These are phyloP conservation scores for Esteya vermicola DNA, from an alignment of 2,329 filamentous ascomycete species.

Conservation along the genomic window DNA sequence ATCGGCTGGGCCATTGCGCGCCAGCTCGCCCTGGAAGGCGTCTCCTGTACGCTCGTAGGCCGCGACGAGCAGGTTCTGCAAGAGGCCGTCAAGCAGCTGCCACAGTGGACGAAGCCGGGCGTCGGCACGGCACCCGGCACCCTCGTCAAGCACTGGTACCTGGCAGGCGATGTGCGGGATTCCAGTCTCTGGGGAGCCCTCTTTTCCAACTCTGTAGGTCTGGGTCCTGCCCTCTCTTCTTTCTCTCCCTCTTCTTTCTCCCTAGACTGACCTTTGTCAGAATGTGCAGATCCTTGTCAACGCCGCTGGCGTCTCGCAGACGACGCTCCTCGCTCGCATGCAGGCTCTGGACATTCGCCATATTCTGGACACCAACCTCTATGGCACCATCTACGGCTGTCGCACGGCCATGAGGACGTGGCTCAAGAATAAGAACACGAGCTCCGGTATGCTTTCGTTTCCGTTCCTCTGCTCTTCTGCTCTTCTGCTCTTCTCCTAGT, in stretches of 20 bases:
- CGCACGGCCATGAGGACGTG: slow-evolving; percentile 23
- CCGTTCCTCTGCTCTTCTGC: background rate
- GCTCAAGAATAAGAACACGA: slow-evolving; percentile 1
- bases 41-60: slow-evolving; percentile 45
- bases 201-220: slow-evolving; percentile 3
- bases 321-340: slow-evolving; percentile 45
- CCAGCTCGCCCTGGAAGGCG: slow-evolving; percentile 50
- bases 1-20: slow-evolving; percentile 56
- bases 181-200: slow-evolving; percentile 9
- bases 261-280: slow-evolving; percentile 4
- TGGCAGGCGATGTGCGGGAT: slow-evolving; percentile 12
- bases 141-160: background rate
- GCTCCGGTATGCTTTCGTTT: background rate
- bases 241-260: background rate
- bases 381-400: slow-evolving; percentile 49
- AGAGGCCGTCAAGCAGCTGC: slow-evolving; percentile 18
- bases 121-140: slow-evolving; percentile 4
- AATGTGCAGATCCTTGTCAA: slow-evolving; percentile 57
- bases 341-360: slow-evolving; percentile 32
- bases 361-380: slow-evolving; percentile 57
- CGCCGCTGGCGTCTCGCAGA: slow-evolving; percentile 60
- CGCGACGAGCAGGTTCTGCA: slow-evolving; percentile 34
- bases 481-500: too few species aligned
- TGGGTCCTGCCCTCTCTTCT: background rate
- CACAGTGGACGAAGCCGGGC: too few species aligned